Conservation (phyloP, 306 rosid genomes). For the Vigna hirtella region DNA sequence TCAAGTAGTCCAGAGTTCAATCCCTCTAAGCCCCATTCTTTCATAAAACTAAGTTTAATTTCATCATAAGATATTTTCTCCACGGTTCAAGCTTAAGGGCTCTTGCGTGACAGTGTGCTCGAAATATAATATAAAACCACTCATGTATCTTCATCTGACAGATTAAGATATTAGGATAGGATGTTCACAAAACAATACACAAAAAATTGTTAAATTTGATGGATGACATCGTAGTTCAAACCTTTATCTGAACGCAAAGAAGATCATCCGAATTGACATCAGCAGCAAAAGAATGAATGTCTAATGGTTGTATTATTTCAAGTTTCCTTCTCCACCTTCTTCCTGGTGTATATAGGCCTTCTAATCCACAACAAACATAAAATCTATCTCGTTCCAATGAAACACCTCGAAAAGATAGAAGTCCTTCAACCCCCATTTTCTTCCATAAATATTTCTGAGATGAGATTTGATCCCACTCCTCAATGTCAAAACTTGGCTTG, state of each 20-base stretch:
- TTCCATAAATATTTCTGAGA: slow-evolving; percentile 60
- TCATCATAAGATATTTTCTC: background rate
- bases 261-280: slow-evolving; percentile 91
- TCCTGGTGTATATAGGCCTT: slow-evolving; percentile 89
- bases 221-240: slow-evolving; percentile 46
- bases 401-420: slow-evolving; percentile 90
- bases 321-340: slow-evolving; percentile 95
- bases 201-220: slow-evolving; percentile 37
- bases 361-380: slow-evolving; percentile 92
- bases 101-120: background rate
- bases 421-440: slow-evolving; percentile 60
- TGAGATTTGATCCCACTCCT: slow-evolving; percentile 77
- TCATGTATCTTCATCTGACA: background rate
- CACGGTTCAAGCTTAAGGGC: slow-evolving; percentile 5
- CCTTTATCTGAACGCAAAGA: slow-evolving; percentile 94
- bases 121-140: background rate
- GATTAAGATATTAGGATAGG: background rate
- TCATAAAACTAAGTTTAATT: background rate
- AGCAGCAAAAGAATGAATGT: slow-evolving; percentile 82
- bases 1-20: slow-evolving; percentile 16
- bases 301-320: slow-evolving; percentile 87
- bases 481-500: slow-evolving; percentile 80
- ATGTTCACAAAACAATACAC: background rate
- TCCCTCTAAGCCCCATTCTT: background rate
- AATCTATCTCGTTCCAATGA: slow-evolving; percentile 87